Percentiles rank a stretch among this genome's conserved stretches.
These are phyloP conservation scores for Sporisorium sorghi DNA, from an alignment of 1,284 basidiomycete species.

Conservation along the genomic window DNA sequence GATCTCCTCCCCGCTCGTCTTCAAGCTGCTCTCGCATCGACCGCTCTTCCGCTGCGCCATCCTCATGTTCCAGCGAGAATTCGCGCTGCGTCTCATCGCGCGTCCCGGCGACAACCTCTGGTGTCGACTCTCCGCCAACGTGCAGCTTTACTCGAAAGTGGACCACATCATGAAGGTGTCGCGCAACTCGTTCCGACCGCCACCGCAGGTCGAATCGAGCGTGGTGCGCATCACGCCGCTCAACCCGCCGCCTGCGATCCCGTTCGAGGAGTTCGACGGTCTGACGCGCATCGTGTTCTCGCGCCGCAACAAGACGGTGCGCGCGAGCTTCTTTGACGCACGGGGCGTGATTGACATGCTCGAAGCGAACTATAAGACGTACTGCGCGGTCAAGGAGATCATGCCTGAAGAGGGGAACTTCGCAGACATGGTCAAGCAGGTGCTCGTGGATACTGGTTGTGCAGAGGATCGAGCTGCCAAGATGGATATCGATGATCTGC, in stretches of 20 bases:
- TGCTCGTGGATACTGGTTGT: slow-evolving; percentile 78
- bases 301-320: slow-evolving; percentile 87
- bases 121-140: slow-evolving; percentile 94
- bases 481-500: slow-evolving; percentile 84
- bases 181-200: slow-evolving; percentile 94
- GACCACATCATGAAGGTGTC: slow-evolving; percentile 97
- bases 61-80: slow-evolving; percentile 99
- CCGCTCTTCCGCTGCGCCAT: slow-evolving; percentile 93
- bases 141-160: slow-evolving; percentile 93
- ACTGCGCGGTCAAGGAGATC: slow-evolving; percentile 79
- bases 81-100: slow-evolving; percentile 91
- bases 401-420: slow-evolving; percentile 49
- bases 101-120: slow-evolving; percentile 86
- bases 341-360: slow-evolving; percentile 94
- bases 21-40: slow-evolving; percentile 94
- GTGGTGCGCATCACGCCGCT: slow-evolving; percentile 91
- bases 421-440: slow-evolving; percentile 76
- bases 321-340: slow-evolving; percentile 84
- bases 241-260: slow-evolving; percentile 93
- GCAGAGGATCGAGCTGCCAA: slow-evolving; percentile 81
- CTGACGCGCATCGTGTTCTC: slow-evolving; percentile 89
- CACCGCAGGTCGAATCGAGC: slow-evolving; percentile 91
- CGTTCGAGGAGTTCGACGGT: slow-evolving; percentile 98
- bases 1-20: slow-evolving; percentile 97
- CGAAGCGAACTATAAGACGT: slow-evolving; percentile 93